Conservation (phyloP, 2,329 filamentous ascomycete genomes). For the Bipolaris cookei region DNA sequence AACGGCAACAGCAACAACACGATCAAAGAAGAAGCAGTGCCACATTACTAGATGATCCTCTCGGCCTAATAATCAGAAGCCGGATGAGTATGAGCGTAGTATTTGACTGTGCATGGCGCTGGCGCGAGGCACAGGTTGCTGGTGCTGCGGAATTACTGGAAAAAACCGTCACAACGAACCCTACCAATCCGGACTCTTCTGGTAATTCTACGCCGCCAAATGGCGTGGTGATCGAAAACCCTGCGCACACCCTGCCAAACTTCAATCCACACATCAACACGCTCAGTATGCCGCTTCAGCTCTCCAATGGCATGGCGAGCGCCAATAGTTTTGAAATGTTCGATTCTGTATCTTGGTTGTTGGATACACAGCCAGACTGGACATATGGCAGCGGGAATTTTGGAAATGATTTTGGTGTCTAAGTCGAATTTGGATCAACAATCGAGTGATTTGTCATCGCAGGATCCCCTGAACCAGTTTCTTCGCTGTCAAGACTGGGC, state of each 20-base stretch:
- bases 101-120: slow-evolving; percentile 85
- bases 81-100: slow-evolving; percentile 85
- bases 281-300: slow-evolving; percentile 61
- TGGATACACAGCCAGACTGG: slow-evolving; percentile 70
- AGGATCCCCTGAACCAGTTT: neutral
- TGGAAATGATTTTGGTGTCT: slow-evolving; percentile 41
- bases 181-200: slow-evolving; percentile 79
- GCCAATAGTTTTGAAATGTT: slow-evolving; percentile 70
- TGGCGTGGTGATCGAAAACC: slow-evolving; percentile 40
- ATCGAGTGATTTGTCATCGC: neutral
- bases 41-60: slow-evolving; percentile 66
- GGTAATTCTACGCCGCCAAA: slow-evolving; percentile 67
- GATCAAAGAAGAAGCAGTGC: slow-evolving; percentile 37
- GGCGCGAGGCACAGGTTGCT: slow-evolving; percentile 70
- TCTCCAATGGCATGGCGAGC: slow-evolving; percentile 60
- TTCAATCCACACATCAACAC: slow-evolving; percentile 49
- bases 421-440: neutral
- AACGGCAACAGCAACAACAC: slow-evolving; percentile 30
- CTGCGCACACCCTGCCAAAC: slow-evolving; percentile 42
- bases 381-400: slow-evolving; percentile 39
- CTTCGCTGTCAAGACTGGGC: neutral
- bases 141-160: slow-evolving; percentile 56
- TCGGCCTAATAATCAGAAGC: slow-evolving; percentile 82
- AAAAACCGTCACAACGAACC: slow-evolving; percentile 80
- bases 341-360: slow-evolving; percentile 90